Evolutionary conservation across 352 stramenopile genomes (phyloP), one percentile per base, ranked within the genome.

Genomic region (Phytophthora ramorum): DNA sequence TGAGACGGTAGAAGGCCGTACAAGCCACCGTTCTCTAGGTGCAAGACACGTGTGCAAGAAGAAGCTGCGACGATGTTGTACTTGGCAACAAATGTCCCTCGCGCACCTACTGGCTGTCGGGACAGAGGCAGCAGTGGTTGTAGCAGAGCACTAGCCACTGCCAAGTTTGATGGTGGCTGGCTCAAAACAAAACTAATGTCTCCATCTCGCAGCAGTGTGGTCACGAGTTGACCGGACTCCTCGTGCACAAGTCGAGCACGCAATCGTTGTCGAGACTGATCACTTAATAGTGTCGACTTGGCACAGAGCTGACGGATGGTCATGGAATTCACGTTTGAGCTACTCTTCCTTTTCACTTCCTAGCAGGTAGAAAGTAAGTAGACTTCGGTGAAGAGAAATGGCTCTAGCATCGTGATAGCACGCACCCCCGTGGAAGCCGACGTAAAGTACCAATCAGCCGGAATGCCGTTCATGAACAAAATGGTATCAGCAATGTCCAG

Each of bases 401-500:
- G 7, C n/a, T 20, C 7, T 30, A 54, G 5, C 32, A 14, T 32
- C 14, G 7, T 16, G 10, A 35, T 7, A 14, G 13, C 1, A 55
- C 75, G 24, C 48, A 91, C 82, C 24, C 80, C 83, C 5, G 83
- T 86, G 61, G 30, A 40, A 3, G 78, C 53, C 4, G 83, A 91
- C 3, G 83, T 90, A 63, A 81, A 89, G 64, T 78, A 91, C 83
- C 83, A 91, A 34, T 83, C 76, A 7, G 46, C 58, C 7, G 71
- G 69, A 19, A 24, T 69, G 16, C 83, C 83, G n/a, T 75, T 69
- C 8, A 64, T 35, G 49, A 91, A 75, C 16, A 90, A 16, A 22
- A 91, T 71, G 5, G 77, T 73, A 69, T 91, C 83, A 13, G 63
- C 72, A 43, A 91, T 86, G 37, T 91, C 83, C 1, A 91, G 43